A percentile compares a stretch with the other conserved stretches of the same genome.
These are phyloP conservation scores for Diutina rugosa DNA, from an alignment of 1,139 yeast genomes.

Conservation along the genomic window DNA sequence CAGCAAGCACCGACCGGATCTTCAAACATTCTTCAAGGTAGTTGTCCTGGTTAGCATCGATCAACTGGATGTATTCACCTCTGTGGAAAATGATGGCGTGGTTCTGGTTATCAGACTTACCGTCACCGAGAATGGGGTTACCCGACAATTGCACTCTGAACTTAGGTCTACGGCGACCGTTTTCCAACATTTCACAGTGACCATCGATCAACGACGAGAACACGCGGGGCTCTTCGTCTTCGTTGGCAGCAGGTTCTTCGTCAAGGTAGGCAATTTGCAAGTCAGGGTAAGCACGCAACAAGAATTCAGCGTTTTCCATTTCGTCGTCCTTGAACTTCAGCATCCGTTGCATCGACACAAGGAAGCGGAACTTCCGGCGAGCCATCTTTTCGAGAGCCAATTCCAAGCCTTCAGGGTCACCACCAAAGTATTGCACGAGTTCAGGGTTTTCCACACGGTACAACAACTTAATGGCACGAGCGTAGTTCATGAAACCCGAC, in stretches of 20 bases:
- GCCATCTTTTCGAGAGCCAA: conserved; percentile 98
- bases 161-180: conserved; percentile 97
- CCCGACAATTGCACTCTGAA: conserved; percentile 97
- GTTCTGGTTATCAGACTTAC: conserved; percentile 98
- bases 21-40: conserved; percentile 96
- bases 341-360: conserved; percentile 97
- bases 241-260: conserved; percentile 80
- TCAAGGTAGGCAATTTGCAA: conserved; percentile 96
- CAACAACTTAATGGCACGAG: conserved; percentile 91
- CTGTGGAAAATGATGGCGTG: conserved; percentile 94
- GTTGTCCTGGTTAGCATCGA: conserved; percentile 98
- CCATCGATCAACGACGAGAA: conserved; percentile 96
- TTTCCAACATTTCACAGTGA: conserved; percentile 82
- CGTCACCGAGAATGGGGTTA: conserved; percentile 98
- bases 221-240: conserved; percentile 97
- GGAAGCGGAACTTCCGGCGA: conserved; percentile 93
- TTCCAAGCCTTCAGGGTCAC: conserved; percentile 92
- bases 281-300: conserved; percentile 97
- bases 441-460: conserved; percentile 99
- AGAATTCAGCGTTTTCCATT: conserved; percentile 94
- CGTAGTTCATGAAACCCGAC: conserved; percentile 98
- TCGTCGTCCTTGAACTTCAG: conserved; percentile 95
- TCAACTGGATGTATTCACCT: conserved; percentile 96
- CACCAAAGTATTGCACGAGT: conserved; percentile 96
- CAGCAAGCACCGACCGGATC: conserved; percentile 94